phyloP scores from a whole-genome alignment of 768 basidiomycete species.

The Mycena venus region DNA sequence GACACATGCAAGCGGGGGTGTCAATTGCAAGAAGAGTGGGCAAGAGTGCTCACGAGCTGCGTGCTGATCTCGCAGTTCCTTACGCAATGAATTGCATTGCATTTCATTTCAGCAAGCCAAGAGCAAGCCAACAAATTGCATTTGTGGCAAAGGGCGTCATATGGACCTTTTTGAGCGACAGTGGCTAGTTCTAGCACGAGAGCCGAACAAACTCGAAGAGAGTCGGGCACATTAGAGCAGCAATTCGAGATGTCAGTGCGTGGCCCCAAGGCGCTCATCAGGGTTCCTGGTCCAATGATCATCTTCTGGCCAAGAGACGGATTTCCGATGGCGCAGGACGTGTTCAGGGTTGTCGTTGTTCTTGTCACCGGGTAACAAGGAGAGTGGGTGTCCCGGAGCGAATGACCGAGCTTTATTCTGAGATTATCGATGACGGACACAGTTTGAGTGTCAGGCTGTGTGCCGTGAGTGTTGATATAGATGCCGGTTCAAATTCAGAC shows the following conservation, averaged over 20 bases:
- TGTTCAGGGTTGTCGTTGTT: slow-evolving; percentile 15
- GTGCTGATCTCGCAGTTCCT: background rate
- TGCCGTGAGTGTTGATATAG: background rate
- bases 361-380: slow-evolving; percentile 41
- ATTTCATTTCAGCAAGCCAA: background rate
- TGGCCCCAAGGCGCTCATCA: background rate
- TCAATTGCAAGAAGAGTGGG: background rate
- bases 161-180: no score
- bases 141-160: background rate
- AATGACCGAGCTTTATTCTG: slow-evolving; percentile 4
- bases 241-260: background rate
- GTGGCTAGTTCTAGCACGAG: background rate
- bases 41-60: background rate
- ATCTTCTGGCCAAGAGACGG: background rate
- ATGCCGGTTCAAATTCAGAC: background rate
- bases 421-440: slow-evolving; percentile 11
- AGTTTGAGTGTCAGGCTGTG: background rate
- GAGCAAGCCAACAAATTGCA: background rate
- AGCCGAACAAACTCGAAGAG: background rate
- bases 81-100: background rate
- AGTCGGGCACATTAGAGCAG: background rate
- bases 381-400: slow-evolving; percentile 11
- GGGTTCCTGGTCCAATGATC: background rate
- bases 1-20: no score
- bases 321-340: background rate